phyloP scores from a whole-genome alignment of 2,329 filamentous ascomycete species.

The Knoxdaviesia proteae region DNA sequence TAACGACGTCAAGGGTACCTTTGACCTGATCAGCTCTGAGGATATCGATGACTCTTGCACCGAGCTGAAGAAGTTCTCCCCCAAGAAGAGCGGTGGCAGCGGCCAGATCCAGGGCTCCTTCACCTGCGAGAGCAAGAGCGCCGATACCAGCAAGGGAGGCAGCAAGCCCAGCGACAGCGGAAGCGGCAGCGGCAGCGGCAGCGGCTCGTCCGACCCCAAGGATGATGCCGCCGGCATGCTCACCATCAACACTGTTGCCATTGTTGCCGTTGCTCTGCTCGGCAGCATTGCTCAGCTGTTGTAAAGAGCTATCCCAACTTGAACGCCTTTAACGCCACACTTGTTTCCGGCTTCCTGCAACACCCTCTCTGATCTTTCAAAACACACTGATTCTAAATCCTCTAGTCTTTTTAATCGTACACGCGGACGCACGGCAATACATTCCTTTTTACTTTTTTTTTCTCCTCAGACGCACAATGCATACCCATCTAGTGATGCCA shows the following conservation, averaged over 20 bases:
- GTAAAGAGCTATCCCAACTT: constrained; percentile 14
- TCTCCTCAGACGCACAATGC: too few relatives aligned
- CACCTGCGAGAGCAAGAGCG: constrained; percentile 29
- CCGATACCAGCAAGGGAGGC: constrained; percentile 26
- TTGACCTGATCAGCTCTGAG: constrained; percentile 46
- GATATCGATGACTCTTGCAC: constrained; percentile 36
- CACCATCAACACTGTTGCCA: constrained; percentile 22
- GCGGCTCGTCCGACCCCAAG: constrained; percentile 9
- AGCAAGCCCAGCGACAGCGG: constrained; percentile 11
- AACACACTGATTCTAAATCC: too few relatives aligned
- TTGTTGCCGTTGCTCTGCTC: constrained; percentile 24
- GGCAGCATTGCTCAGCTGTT: constrained; percentile 29
- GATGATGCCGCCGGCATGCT: constrained; percentile 22
- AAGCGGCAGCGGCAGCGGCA: constrained; percentile 11
- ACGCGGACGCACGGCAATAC: too few relatives aligned
- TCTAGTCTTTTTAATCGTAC: too few relatives aligned
- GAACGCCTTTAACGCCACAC: too few relatives aligned
- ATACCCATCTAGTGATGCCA: too few relatives aligned
- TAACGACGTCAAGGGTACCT: constrained; percentile 47
- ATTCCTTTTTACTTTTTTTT: too few relatives aligned
- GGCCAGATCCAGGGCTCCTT: constrained; percentile 25
- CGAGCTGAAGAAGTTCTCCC: constrained; percentile 24
- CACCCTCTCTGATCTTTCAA: too few relatives aligned
- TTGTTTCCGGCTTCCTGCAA: too few relatives aligned
- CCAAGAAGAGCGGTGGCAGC: constrained; percentile 14